A percentile compares a stretch with the other conserved stretches of the same genome.
Conservation (phyloP, 179 eudicot genomes). For the Beta macrorhiza region DNA sequence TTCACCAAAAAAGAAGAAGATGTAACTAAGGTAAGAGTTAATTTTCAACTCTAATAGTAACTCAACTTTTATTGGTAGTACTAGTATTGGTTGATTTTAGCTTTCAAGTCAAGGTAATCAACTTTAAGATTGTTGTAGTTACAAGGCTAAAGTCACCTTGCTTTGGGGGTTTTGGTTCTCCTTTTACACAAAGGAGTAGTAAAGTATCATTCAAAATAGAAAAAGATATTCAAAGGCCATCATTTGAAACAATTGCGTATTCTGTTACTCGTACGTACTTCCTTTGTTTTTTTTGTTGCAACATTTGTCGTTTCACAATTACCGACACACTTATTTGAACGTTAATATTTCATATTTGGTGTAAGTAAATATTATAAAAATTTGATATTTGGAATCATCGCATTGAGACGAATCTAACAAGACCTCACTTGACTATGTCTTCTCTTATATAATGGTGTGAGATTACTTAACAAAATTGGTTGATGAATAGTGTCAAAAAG, state of each 20-base stretch:
- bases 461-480: too few species aligned
- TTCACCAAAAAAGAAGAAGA: too few species aligned
- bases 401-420: too few species aligned
- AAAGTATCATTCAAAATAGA: conserved; percentile 25
- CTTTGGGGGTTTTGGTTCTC: conserved; percentile 14
- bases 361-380: too few species aligned
- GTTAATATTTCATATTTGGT: too few species aligned
- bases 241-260: conserved; percentile 6
- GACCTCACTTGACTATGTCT: too few species aligned
- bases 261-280: too few species aligned
- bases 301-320: too few species aligned
- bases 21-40: not conserved
- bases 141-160: conserved; percentile 18
- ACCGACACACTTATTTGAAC: too few species aligned
- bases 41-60: conserved; percentile 6
- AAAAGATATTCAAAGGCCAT: conserved; percentile 32
- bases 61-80: not conserved
- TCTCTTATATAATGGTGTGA: not conserved
- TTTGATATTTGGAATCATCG: too few species aligned
- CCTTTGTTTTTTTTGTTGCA: too few species aligned
- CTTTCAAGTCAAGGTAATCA: conserved; percentile 27
- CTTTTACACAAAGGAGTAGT: conserved; percentile 24
- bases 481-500: too few species aligned
- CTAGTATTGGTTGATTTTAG: conserved; percentile 9
- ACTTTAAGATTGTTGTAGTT: not conserved